Percentiles rank a stretch among this genome's conserved stretches.
Conservation (phyloP, 164 flowering plant species). For the Dillenia suffruticosa region DNA sequence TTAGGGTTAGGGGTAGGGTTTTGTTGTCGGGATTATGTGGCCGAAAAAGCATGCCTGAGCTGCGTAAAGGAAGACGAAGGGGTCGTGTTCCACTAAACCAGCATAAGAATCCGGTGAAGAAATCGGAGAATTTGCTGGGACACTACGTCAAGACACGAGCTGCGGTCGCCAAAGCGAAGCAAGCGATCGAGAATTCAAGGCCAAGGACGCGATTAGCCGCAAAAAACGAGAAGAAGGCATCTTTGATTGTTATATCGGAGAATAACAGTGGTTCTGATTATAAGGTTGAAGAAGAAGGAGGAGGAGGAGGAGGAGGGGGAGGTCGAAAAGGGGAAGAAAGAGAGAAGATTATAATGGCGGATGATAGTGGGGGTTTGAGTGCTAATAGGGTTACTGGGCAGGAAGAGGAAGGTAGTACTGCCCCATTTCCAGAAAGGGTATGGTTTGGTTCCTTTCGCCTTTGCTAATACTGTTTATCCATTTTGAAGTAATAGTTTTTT, state of each 20-base stretch:
- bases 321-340: constrained; percentile 4
- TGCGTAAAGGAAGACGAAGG: constrained; percentile 60
- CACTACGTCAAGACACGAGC: constrained; percentile 50
- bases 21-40: constrained; percentile 43
- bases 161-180: constrained; percentile 37
- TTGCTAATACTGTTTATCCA: background rate
- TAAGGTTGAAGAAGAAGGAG: constrained; percentile 13
- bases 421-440: constrained; percentile 81
- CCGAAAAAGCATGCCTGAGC: constrained; percentile 58
- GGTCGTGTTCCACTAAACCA: constrained; percentile 42
- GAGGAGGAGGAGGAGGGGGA: constrained; percentile 2
- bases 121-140: constrained; percentile 27
- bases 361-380: constrained; percentile 70
- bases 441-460: background rate
- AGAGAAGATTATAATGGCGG: constrained; percentile 33
- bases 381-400: constrained; percentile 62
- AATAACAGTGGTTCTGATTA: constrained; percentile 6
- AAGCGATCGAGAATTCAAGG: constrained; percentile 23
- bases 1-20: constrained; percentile 4
- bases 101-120: constrained; percentile 17
- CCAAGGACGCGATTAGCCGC: constrained; percentile 26
- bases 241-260: constrained; percentile 11
- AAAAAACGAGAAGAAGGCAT: constrained; percentile 16
- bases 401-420: constrained; percentile 66
- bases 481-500: background rate